A percentile compares a stretch with the other conserved stretches of the same genome.
These are phyloP conservation scores for Cadophora gregata DNA, from an alignment of 2,329 filamentous ascomycete species.

Conservation along the genomic window DNA sequence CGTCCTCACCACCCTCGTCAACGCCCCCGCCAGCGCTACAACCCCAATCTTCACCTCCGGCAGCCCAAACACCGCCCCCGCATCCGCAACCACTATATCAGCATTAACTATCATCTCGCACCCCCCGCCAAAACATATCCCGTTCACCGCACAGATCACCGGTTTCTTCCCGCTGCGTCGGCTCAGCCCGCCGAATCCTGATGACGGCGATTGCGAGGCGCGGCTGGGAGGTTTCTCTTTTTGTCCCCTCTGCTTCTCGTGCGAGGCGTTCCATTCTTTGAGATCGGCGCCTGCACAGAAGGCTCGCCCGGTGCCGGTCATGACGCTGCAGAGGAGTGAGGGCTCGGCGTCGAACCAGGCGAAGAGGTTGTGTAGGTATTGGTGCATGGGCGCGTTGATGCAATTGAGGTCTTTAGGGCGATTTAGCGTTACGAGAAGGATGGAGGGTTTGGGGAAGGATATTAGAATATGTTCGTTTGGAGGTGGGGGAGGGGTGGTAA, in stretches of 20 bases:
- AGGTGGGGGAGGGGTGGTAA: slow-evolving; percentile 33
- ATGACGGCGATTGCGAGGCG: slow-evolving; percentile 40
- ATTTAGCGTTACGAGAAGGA: slow-evolving; percentile 66
- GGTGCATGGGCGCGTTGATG: slow-evolving; percentile 47
- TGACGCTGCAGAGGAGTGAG: slow-evolving; percentile 60
- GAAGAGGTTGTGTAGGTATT: slow-evolving; percentile 55
- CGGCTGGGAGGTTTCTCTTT: too few relatives aligned
- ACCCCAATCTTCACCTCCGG: slow-evolving; percentile 77
- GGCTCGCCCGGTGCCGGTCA: slow-evolving; percentile 67
- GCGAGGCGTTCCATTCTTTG: slow-evolving; percentile 64
- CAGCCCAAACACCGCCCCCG: slow-evolving; percentile 66
- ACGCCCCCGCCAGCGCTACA: slow-evolving; percentile 71
- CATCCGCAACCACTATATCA: slow-evolving; percentile 71
- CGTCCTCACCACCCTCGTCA: slow-evolving; percentile 68
- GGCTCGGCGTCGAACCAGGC: slow-evolving; percentile 69
- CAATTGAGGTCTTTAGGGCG: slow-evolving; percentile 64
- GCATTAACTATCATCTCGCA: slow-evolving; percentile 78
- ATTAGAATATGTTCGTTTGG: slow-evolving; percentile 39
- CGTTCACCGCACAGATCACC: slow-evolving; percentile 78
- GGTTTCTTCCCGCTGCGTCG: slow-evolving; percentile 75
- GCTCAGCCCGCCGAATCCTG: slow-evolving; percentile 70
- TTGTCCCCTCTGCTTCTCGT: too few relatives aligned
- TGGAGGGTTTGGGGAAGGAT: slow-evolving; percentile 58
- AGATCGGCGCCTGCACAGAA: slow-evolving; percentile 75
- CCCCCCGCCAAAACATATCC: slow-evolving; percentile 75